These are phyloP conservation scores for Aegilops sharonensis DNA, from an alignment of 176 grass and related monocot species.

Conservation along the genomic window DNA sequence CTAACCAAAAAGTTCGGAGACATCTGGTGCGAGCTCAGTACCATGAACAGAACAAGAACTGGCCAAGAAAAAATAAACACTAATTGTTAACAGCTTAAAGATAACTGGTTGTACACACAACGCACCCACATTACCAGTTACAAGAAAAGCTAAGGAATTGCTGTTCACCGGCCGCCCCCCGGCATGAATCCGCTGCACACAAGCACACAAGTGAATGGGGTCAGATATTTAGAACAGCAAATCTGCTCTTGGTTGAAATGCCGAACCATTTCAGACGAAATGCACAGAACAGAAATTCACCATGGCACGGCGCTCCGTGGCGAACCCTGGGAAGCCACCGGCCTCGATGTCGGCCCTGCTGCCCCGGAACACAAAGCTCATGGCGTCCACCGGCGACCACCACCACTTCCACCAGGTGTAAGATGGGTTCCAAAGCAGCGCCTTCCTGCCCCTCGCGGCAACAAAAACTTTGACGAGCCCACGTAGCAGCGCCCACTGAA, in stretches of 20 bases:
- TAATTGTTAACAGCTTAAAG: neutral
- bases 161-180: constrained; percentile 70
- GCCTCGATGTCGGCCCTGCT: constrained; percentile 71
- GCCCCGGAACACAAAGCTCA: constrained; percentile 92
- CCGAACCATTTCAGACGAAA: constrained; percentile 24
- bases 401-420: neutral
- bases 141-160: constrained; percentile 86
- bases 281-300: constrained; percentile 33
- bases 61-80: constrained; percentile 11
- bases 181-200: constrained; percentile 63
- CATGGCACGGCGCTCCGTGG: constrained; percentile 64
- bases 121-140: constrained; percentile 62
- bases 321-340: constrained; percentile 61
- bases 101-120: neutral
- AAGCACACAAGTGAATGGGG: neutral
- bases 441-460: constrained; percentile 16
- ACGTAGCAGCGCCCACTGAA: constrained; percentile 11
- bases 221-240: constrained; percentile 9
- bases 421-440: constrained; percentile 28
- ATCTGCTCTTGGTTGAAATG: neutral
- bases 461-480: constrained; percentile 10
- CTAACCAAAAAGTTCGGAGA: constrained; percentile 83
- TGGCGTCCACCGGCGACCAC: constrained; percentile 28
- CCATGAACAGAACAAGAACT: constrained; percentile 95
- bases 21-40: constrained; percentile 95